These are phyloP conservation scores for Daldinia childiae DNA, from an alignment of 495 filamentous ascomycete genomes.

Conservation along the genomic window DNA sequence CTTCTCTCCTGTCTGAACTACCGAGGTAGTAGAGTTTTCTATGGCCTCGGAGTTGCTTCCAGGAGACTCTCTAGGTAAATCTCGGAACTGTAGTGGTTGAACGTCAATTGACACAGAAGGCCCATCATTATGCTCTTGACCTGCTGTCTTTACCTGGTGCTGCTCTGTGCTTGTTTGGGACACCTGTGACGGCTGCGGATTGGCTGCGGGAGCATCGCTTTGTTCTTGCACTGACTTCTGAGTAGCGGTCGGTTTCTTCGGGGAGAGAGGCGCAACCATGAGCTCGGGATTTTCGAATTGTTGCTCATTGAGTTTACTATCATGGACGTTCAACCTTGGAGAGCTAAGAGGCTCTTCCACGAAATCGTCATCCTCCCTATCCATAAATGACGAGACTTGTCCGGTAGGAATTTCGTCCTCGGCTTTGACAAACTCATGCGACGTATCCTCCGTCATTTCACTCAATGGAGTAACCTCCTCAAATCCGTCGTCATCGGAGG, in stretches of 20 bases:
- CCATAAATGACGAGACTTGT: constrained; percentile 53
- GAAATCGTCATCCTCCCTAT: constrained; percentile 72
- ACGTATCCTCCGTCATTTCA: constrained; percentile 70
- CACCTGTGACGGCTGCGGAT: background rate
- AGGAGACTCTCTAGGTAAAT: background rate
- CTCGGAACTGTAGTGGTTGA: background rate
- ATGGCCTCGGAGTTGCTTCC: background rate
- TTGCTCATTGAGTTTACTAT: constrained; percentile 50
- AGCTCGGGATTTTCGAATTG: constrained; percentile 57
- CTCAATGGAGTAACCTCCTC: constrained; percentile 84
- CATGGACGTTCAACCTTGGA: constrained; percentile 58
- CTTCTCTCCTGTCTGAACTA: constrained; percentile 1
- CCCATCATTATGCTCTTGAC: background rate
- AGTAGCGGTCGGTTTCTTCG: constrained; percentile 50
- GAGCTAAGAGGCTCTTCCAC: constrained; percentile 75
- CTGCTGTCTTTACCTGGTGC: background rate
- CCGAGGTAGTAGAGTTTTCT: background rate
- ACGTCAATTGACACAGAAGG: background rate
- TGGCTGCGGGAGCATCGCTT: background rate
- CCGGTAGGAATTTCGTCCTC: constrained; percentile 55
- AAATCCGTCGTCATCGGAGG: constrained; percentile 90
- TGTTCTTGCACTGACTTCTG: constrained; percentile 1
- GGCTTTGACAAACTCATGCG: constrained; percentile 59
- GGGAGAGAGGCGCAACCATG: constrained; percentile 61
- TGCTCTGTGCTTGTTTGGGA: background rate